Percentiles rank a stretch among this genome's conserved stretches.
These are phyloP conservation scores for Aspergillus carlsbadensis DNA, from an alignment of 495 filamentous ascomycete species.

Conservation along the genomic window DNA sequence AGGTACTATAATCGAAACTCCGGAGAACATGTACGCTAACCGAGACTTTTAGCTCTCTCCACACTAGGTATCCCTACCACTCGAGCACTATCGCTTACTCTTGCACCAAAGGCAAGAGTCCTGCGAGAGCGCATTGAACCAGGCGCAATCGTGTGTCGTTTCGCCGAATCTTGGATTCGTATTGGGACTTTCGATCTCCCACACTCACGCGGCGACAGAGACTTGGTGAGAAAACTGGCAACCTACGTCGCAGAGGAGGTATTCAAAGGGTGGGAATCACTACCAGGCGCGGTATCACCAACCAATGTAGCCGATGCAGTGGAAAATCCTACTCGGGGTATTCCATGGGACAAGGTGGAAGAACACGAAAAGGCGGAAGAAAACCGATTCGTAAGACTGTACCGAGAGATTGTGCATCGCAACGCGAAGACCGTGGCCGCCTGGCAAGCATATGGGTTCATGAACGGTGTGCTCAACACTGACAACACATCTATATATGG, in stretches of 20 bases:
- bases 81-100: slow-evolving; percentile 76
- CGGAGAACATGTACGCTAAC: background rate
- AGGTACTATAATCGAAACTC: slow-evolving; percentile 31
- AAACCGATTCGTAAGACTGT: slow-evolving; percentile 84
- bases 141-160: slow-evolving; percentile 86
- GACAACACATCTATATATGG: slow-evolving; percentile 94
- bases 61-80: slow-evolving; percentile 84
- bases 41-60: slow-evolving; percentile 55
- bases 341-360: slow-evolving; percentile 58
- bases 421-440: slow-evolving; percentile 88
- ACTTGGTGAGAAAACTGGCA: slow-evolving; percentile 66
- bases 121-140: slow-evolving; percentile 83
- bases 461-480: slow-evolving; percentile 95
- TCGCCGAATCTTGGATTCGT: slow-evolving; percentile 88
- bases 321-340: slow-evolving; percentile 42
- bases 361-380: slow-evolving; percentile 64
- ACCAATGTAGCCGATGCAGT: slow-evolving; percentile 37
- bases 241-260: slow-evolving; percentile 85
- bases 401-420: slow-evolving; percentile 79
- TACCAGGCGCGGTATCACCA: slow-evolving; percentile 56
- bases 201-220: slow-evolving; percentile 75
- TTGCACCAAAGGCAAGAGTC: slow-evolving; percentile 70
- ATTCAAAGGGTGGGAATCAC: slow-evolving; percentile 75
- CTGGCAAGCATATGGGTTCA: slow-evolving; percentile 98
- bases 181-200: slow-evolving; percentile 94